Percentiles rank a stretch among this genome's conserved stretches.
Evolutionary conservation across 352 stramenopile genomes (phyloP).

Genomic region (Globisporangium abappressorium): DNA sequence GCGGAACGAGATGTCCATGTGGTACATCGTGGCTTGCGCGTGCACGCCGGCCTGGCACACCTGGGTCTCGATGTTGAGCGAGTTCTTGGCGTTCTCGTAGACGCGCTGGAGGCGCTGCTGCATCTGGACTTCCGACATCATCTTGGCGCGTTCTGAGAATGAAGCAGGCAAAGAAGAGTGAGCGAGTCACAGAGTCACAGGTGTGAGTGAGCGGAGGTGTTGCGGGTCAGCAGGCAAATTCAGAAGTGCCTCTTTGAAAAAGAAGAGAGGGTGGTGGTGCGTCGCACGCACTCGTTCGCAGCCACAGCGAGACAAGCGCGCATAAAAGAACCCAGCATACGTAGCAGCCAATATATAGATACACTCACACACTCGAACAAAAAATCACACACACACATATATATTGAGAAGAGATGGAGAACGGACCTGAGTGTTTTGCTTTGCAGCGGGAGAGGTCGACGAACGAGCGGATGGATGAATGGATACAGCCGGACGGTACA

Average conservation of each 20-base stretch:
- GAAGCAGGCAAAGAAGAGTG: not conserved
- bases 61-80: conserved; percentile 80
- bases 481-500: not conserved
- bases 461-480: not conserved
- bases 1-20: conserved; percentile 85
- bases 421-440: not conserved
- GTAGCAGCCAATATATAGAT: not conserved
- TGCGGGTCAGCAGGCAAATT: not conserved
- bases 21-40: conserved; percentile 76
- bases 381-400: not conserved
- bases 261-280: not conserved
- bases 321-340: not conserved
- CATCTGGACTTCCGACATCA: conserved; percentile 60
- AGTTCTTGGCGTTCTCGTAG: conserved; percentile 74
- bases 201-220: not conserved
- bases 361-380: not conserved
- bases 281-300: not conserved
- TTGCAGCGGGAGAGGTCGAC: not conserved
- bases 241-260: conserved; percentile 1
- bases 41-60: conserved; percentile 46
- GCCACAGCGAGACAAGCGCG: not conserved
- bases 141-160: conserved; percentile 3
- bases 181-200: not conserved
- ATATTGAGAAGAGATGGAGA: not conserved
- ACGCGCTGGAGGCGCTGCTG: conserved; percentile 69